Conservation (phyloP, 768 basidiomycete genomes). For the Amanita rubescens region DNA sequence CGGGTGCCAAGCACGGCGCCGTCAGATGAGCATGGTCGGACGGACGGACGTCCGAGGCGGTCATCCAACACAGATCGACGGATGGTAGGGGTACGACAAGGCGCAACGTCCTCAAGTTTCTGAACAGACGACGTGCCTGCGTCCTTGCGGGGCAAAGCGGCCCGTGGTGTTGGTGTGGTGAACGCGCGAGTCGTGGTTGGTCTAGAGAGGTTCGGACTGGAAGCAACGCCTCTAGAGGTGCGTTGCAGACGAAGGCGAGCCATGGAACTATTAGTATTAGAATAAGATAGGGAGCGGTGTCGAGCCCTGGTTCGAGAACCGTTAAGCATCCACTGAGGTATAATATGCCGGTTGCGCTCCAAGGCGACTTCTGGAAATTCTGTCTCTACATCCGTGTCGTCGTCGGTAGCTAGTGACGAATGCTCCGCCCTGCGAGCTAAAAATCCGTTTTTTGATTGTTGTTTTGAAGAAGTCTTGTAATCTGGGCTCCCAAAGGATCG, state of each 20-base stretch:
- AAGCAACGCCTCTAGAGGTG: slow-evolving; percentile 47
- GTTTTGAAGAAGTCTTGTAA: not conserved
- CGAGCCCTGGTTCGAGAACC: slow-evolving; percentile 39
- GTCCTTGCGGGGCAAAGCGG: slow-evolving; percentile 16
- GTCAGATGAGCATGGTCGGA: slow-evolving; percentile 37
- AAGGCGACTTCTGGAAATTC: slow-evolving; percentile 94
- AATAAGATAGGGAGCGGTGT: slow-evolving; percentile 43
- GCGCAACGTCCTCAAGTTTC: not conserved
- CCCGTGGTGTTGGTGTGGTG: slow-evolving; percentile 11
- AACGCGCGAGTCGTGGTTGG: not conserved
- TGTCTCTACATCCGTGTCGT: slow-evolving; percentile 49
- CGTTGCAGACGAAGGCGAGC: slow-evolving; percentile 31
- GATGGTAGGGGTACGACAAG: not conserved
- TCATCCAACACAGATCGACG: slow-evolving; percentile 19
- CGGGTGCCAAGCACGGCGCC: slow-evolving; percentile 25
- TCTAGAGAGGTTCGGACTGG: slow-evolving; percentile 58
- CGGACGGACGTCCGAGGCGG: slow-evolving; percentile 23
- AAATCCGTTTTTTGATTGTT: not conserved
- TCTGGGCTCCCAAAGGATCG: not conserved
- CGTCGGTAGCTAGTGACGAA: slow-evolving; percentile 17
- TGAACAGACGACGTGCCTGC: not conserved
- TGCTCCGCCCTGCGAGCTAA: slow-evolving; percentile 6
- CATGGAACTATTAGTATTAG: slow-evolving; percentile 31
- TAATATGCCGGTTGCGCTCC: slow-evolving; percentile 90
- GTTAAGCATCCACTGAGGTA: slow-evolving; percentile 86